Evolutionary conservation across 2,329 filamentous ascomycete species (phyloP).

Genomic region (Orbilia javanica): DNA sequence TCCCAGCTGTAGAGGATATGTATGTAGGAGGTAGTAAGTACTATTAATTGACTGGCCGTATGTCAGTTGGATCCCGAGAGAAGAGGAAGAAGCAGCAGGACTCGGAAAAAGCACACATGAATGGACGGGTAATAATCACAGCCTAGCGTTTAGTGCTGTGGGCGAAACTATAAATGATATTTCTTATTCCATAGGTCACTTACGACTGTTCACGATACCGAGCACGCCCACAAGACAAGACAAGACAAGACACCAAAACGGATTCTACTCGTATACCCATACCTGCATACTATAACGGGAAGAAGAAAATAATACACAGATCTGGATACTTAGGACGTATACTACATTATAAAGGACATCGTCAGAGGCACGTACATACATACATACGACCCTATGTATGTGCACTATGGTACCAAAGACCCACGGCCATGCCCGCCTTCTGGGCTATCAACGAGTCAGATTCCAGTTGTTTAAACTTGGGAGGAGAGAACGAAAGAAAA

Average conservation of each 20-base stretch:
- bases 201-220: no score
- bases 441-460: slow-evolving; percentile 57
- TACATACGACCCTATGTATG: no score
- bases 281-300: no score
- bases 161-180: background rate
- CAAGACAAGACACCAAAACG: no score
- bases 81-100: slow-evolving; percentile 12
- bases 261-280: no score
- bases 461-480: slow-evolving; percentile 31
- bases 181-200: slow-evolving; percentile 34
- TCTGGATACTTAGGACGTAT: no score
- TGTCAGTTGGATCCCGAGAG: slow-evolving; percentile 35
- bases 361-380: no score
- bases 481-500: slow-evolving; percentile 17
- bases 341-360: no score
- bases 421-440: slow-evolving; percentile 17
- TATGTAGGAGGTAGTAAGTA: no score
- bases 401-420: slow-evolving; percentile 16
- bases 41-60: no score
- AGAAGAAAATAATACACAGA: no score
- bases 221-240: no score
- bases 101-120: slow-evolving; percentile 54
- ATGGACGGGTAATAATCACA: slow-evolving; percentile 57
- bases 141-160: slow-evolving; percentile 46
- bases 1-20: background rate